Base-by-base conservation (phyloP, 148 eudicot genomes). In the Polygonum maritimum region DNA sequence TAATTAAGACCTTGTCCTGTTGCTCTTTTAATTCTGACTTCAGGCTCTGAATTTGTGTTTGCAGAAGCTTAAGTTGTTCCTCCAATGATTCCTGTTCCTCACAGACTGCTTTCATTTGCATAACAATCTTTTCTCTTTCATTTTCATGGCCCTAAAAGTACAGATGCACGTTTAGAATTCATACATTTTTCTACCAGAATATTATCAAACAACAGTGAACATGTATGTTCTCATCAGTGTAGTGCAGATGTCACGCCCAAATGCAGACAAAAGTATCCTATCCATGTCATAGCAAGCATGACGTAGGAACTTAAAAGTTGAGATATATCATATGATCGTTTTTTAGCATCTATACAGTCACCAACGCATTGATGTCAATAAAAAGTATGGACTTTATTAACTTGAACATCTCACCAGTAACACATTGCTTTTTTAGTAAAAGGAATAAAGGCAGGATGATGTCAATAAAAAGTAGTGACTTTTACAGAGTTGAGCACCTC, bases 51-150 rank as follows among this genome's bases (percentile, higher is more conserved):
- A 88, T 88, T 82, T 88, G 98, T 70, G 84, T 84, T 63, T 77
- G 78, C 72, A 89, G 76, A 77, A 91, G 84, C 71, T 67, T 84
- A 79, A 88, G 81, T 76, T 95, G 96, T 76, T 79, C 84, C 84
- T 85, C 97, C 83, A 88, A 70, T 21, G 94, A 87, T 79, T 80
- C 76, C 26, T 84, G 83, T 76, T 92, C 97, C 78, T 90, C 83
- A 57, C 87, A 79, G 67, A 86, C 91, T 36, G 89, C 96, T 84
- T 95, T 97, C 92, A 89, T 85, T 86, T 92, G 96, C 97, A 95
- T 95, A 57, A 87, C 79, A 75, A 95, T 94, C 82, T 86, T 89
- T 87, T 95, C 97, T 82, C 88, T 83, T 83, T 88, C 84, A 87
- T 89, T 92, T 79, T 90, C 94, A 80, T 95, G 96, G 60, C 90